Evolutionary conservation across 176 grass and related monocot species (phyloP).

Genomic region (Cenchrus americanus): DNA sequence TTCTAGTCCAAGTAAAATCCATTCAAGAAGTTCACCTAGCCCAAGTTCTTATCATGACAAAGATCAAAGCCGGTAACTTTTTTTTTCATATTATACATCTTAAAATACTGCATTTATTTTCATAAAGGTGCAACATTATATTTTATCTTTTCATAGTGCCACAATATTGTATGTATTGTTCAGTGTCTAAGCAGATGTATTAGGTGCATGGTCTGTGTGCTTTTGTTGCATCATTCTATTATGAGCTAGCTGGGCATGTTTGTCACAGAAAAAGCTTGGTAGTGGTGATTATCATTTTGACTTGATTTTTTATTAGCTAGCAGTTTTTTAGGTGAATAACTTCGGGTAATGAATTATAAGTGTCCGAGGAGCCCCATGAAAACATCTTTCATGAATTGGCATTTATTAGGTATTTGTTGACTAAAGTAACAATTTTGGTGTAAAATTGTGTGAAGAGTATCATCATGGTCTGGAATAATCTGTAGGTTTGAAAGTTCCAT

Average conservation of each 20-base stretch:
- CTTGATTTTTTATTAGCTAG: slow-evolving; percentile 6
- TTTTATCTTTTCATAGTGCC: slow-evolving; percentile 12
- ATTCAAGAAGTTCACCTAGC: slow-evolving; percentile 66
- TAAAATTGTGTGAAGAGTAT: slow-evolving; percentile 9
- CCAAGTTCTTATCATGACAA: slow-evolving; percentile 69
- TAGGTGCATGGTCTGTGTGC: background rate
- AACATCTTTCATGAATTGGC: background rate
- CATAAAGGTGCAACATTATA: slow-evolving; percentile 3
- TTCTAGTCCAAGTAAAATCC: slow-evolving; percentile 73
- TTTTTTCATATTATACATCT: slow-evolving; percentile 35
- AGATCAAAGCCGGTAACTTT: slow-evolving; percentile 81
- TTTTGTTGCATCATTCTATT: background rate
- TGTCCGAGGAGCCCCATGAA: background rate
- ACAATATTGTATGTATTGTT: slow-evolving; percentile 20
- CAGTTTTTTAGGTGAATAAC: background rate
- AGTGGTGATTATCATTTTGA: background rate
- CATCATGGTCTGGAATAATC: background rate
- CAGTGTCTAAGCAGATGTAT: slow-evolving; percentile 28
- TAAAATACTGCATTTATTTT: slow-evolving; percentile 29
- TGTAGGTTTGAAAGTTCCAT: background rate
- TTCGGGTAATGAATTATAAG: slow-evolving; percentile 20
- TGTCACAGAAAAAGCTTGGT: background rate
- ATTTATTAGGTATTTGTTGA: background rate
- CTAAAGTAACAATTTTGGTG: background rate
- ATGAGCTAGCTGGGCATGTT: background rate